Conservation (phyloP, 2,329 filamentous ascomycete species). For the Colletotrichum sp. region DNA sequence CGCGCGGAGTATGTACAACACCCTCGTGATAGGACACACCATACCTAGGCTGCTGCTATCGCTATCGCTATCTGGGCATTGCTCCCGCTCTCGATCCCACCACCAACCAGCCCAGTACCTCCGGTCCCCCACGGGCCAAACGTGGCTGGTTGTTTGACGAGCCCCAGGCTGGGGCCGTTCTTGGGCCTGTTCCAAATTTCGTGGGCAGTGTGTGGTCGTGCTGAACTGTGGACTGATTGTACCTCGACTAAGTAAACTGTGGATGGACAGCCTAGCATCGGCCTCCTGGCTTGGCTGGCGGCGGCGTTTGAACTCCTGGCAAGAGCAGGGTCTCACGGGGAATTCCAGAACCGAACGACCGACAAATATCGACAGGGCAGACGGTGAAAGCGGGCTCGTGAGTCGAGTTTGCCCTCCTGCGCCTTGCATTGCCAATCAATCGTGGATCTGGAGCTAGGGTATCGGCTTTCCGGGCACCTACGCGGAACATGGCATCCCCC, state of each 20-base stretch:
- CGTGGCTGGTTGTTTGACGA: neutral
- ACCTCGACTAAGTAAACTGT: neutral
- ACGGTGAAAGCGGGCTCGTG: neutral
- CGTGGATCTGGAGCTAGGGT: slow-evolving; percentile 4
- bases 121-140: neutral
- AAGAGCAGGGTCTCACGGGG: slow-evolving; percentile 11
- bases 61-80: neutral
- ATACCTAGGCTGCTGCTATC: neutral
- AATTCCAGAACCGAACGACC: slow-evolving; percentile 18
- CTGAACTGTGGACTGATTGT: neutral
- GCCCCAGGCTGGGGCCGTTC: neutral
- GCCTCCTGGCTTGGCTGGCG: neutral
- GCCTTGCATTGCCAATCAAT: neutral
- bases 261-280: neutral
- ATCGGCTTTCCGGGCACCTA: slow-evolving; percentile 1
- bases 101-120: neutral
- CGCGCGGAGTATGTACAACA: neutral
- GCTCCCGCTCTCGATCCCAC: neutral
- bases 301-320: neutral
- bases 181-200: neutral
- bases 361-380: slow-evolving; percentile 21
- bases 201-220: neutral
- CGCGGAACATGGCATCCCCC: neutral
- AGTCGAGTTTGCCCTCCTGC: slow-evolving; percentile 5
- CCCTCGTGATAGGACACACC: neutral